Conservation (phyloP, 169 alveolate genomes). For the Plasmodium berghei region DNA sequence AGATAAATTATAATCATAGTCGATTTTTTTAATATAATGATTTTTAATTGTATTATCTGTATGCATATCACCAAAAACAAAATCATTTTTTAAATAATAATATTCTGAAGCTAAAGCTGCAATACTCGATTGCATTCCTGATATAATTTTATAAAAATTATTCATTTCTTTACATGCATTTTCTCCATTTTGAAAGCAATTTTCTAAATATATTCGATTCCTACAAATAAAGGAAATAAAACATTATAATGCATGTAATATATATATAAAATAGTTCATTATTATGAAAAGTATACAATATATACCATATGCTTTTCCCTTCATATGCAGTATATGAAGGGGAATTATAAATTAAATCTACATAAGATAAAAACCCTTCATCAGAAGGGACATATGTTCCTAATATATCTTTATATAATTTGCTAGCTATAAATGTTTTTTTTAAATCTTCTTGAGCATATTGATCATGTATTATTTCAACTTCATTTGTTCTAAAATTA, state of each 20-base stretch:
- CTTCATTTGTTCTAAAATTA: constrained; percentile 53
- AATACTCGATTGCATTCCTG: constrained; percentile 91
- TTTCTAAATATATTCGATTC: constrained; percentile 58
- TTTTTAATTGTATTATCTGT: constrained; percentile 40
- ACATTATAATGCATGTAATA: background rate
- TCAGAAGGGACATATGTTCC: constrained; percentile 43
- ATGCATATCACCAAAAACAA: constrained; percentile 32
- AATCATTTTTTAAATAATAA: constrained; percentile 80
- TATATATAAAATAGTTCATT: background rate
- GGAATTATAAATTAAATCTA: constrained; percentile 50
- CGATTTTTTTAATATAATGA: constrained; percentile 77
- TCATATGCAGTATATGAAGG: constrained; percentile 61
- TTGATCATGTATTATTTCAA: constrained; percentile 44
- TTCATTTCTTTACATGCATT: constrained; percentile 82
- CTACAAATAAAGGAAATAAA: background rate
- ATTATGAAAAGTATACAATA: background rate
- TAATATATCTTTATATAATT: constrained; percentile 46
- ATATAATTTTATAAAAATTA: constrained; percentile 83
- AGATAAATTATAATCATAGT: constrained; percentile 82
- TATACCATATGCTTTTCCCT: constrained; percentile 41
- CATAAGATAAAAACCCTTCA: constrained; percentile 55
- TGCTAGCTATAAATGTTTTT: constrained; percentile 56
- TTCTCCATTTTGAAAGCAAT: constrained; percentile 66
- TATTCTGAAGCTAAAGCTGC: constrained; percentile 89
- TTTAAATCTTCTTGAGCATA: constrained; percentile 46